Base-by-base conservation (phyloP, 2,329 filamentous ascomycete genomes). In the Arthroderma sp. region DNA sequence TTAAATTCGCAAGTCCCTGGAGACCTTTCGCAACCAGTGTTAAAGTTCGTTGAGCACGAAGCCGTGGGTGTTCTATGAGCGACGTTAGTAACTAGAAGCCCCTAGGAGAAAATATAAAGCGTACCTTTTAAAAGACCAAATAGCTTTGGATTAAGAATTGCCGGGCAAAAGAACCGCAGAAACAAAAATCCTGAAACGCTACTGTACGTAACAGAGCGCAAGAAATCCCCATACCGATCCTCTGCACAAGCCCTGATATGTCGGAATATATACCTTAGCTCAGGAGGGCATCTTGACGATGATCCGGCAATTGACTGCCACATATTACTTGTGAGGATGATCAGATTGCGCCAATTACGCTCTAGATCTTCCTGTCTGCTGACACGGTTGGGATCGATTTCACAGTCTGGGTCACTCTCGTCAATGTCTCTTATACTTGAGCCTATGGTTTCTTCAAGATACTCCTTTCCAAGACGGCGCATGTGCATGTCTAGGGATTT, bases 161-260 rank as follows among this genome's bases (percentile, higher is more conserved):
- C 91, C 2, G 91, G 91, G 67, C 91, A 95, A 66, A 97, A 93
- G 76, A 96, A 96, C 4, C 91, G 85, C 60, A 97, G 77, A 69
- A 97, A 97, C 11, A 97, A 74, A 67, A 97, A 97, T 0, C 91
- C 91, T 47, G 90, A 95, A 1, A 97, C 90, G 68, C 90, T 95
- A 55, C 91, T 96, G 68, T 95, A 97, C 49, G 86, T 83, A 38
- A 95, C 90, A 1, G 87, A 91, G 28, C 90, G 84, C 43, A 95
- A 76, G 66, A 94, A 96, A 69, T 95, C 89, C 28, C 91, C 91
- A 68, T 95, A 97, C 17, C 91, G 85, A 69, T 96, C 91, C 65
- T 96, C 91, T 15, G 91, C 91, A 59, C 94, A 94, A 6, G 90
- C 89, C 56, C 89, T 82, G 55, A 97, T 87, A 65, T 95, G 95